Base-by-base conservation (phyloP, 2,329 filamentous ascomycete species). In the Ramularia endophylla region DNA sequence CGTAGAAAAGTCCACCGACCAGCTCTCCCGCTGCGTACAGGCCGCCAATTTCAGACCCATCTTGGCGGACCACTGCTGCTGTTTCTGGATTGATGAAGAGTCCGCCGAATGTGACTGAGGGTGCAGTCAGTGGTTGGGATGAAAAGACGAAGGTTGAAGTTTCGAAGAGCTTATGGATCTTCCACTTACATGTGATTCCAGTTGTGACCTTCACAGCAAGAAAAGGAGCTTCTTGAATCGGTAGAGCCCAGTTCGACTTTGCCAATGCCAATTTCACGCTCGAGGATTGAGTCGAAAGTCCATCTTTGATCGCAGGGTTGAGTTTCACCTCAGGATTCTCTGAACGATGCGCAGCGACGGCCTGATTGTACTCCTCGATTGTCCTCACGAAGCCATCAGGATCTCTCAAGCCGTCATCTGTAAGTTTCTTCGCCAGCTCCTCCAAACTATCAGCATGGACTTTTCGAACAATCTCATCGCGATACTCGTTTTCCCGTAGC, bases 171-270 rank as follows among this genome's bases (percentile, higher is more conserved):
- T 25, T 25, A 6, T 6, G 11, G 22, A 11, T 25, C 6, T 25
- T 25, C 11, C 22, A 25, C 22, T 25, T 25, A 25, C 22, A 85
- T 0, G 80, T 83, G 12, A 85, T 72, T 1, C 81, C 81, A 33
- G 77, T 78, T 3, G 73, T 75, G 2, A 84, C 78, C 49, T 77
- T 76, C 33, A 84, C 73, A 1, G 80, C 80, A 17, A 80, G 60
- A 52, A 78, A 84, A 0, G 80, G 80, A 0, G 66, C 65, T 47
- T 74, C 57, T 27, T 72, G 68, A 6, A 85, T 51, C 0, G 80
- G 71, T 5, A 78, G 50, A 0, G 80, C 80, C 81, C 80, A 84
- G 48, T 85, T 84, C 0, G 77, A 74, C 62, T 85, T 85, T 0
- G 72, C 64, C 7, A 80, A 55, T 0, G 56, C 36, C 7, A 83